Evolutionary conservation across 108 stramenopile genomes (phyloP).

Genomic region (Cyclotella sp.): DNA sequence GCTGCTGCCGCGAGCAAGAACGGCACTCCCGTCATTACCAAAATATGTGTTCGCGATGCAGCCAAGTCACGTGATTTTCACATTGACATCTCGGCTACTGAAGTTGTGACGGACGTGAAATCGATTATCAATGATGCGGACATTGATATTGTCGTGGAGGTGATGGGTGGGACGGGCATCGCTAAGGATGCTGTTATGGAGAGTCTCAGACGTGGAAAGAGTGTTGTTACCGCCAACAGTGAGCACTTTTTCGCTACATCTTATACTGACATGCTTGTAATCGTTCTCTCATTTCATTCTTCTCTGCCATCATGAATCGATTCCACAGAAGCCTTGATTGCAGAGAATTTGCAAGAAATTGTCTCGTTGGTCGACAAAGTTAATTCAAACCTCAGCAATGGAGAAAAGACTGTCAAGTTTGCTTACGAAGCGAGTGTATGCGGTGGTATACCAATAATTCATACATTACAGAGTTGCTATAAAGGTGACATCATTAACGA

Average conservation of each 20-base stretch:
- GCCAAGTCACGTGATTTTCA: slow-evolving; percentile 77
- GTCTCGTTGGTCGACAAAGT: slow-evolving; percentile 25
- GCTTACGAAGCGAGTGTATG: slow-evolving; percentile 87
- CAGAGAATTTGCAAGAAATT: slow-evolving; percentile 71
- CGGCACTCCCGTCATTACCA: slow-evolving; percentile 62
- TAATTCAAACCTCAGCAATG: slow-evolving; percentile 12
- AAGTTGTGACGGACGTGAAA: slow-evolving; percentile 66
- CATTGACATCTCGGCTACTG: slow-evolving; percentile 56
- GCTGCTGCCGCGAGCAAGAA: not conserved
- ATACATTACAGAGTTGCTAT: slow-evolving; percentile 69
- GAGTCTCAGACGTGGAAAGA: slow-evolving; percentile 59
- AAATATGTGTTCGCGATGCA: slow-evolving; percentile 86
- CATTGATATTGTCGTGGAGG: slow-evolving; percentile 84
- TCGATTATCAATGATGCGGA: slow-evolving; percentile 65
- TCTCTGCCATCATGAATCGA: not conserved
- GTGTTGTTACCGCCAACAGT: slow-evolving; percentile 87
- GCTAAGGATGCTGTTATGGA: slow-evolving; percentile 69
- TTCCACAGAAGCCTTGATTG: slow-evolving; percentile 62
- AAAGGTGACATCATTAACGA: slow-evolving; percentile 74
- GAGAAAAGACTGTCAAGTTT: slow-evolving; percentile 47
- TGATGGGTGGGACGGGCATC: slow-evolving; percentile 71
- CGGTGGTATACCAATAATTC: slow-evolving; percentile 87
- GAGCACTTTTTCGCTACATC: not conserved
- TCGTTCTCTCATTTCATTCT: not conserved
- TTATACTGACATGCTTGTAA: not conserved